phyloP scores from a whole-genome alignment of 352 stramenopile genomes.

The Phytophthora europaea region DNA sequence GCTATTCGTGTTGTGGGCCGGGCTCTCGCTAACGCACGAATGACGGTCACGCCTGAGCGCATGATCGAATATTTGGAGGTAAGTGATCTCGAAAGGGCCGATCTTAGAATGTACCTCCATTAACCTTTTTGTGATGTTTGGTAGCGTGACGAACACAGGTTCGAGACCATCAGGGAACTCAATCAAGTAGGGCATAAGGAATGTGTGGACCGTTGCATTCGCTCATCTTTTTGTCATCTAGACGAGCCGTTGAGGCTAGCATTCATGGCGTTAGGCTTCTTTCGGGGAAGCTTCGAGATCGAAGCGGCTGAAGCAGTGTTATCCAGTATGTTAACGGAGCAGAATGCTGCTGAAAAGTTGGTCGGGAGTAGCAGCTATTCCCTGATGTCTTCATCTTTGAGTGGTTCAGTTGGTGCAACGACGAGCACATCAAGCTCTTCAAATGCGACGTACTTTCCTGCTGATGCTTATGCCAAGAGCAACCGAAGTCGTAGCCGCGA shows the following conservation, averaged over 20 bases:
- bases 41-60: slow-evolving; percentile 76
- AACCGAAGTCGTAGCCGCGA: slow-evolving; percentile 45
- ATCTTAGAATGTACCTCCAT: not conserved
- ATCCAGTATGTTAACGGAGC: slow-evolving; percentile 50
- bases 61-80: slow-evolving; percentile 88
- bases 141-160: slow-evolving; percentile 70
- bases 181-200: slow-evolving; percentile 84
- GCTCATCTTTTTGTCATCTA: slow-evolving; percentile 84
- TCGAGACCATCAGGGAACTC: slow-evolving; percentile 80
- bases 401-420: slow-evolving; percentile 19
- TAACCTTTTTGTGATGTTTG: slow-evolving; percentile 9
- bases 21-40: slow-evolving; percentile 78
- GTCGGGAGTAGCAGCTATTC: slow-evolving; percentile 22
- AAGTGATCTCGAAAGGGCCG: not conserved
- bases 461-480: slow-evolving; percentile 59
- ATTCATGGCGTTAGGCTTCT: slow-evolving; percentile 88
- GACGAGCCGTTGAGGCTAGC: slow-evolving; percentile 75
- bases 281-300: slow-evolving; percentile 81
- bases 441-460: slow-evolving; percentile 56
- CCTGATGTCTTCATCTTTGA: slow-evolving; percentile 40
- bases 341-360: slow-evolving; percentile 26
- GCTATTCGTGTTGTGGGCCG: slow-evolving; percentile 85
- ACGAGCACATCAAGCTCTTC: slow-evolving; percentile 18
- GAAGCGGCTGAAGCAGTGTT: slow-evolving; percentile 77
- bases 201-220: slow-evolving; percentile 83